Percentiles rank a stretch among this genome's conserved stretches.
Conservation (phyloP, 2,329 filamentous ascomycete species). For the Ceratocystis ficicola region DNA sequence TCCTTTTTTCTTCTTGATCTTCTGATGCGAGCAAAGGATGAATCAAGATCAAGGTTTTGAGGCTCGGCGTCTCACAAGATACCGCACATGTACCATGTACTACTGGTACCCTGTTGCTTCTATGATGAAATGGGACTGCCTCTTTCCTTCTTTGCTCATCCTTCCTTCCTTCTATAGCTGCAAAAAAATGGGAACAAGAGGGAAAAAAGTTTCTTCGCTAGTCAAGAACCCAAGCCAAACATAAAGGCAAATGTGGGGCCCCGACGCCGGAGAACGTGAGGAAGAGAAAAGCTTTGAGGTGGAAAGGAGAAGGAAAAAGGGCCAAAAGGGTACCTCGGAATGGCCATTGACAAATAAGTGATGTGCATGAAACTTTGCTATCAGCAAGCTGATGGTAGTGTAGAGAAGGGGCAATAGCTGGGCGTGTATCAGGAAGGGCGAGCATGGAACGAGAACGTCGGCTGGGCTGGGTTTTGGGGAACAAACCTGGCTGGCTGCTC, state of each 20-base stretch:
- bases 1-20: background rate
- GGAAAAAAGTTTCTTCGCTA: background rate
- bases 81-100: no score
- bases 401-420: background rate
- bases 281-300: background rate
- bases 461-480: slow-evolving; percentile 1
- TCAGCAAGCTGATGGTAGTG: background rate
- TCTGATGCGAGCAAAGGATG: background rate
- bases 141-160: slow-evolving; percentile 10
- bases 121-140: background rate
- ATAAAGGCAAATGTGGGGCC: slow-evolving; percentile 2
- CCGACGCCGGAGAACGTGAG: slow-evolving; percentile 12
- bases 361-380: background rate
- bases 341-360: background rate
- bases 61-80: background rate
- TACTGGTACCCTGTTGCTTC: background rate
- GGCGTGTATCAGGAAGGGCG: background rate
- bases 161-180: slow-evolving; percentile 9
- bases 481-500: background rate
- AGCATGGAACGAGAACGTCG: slow-evolving; percentile 2
- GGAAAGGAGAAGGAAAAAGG: background rate
- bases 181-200: background rate
- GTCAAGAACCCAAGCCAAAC: background rate
- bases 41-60: background rate
- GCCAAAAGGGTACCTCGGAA: background rate